Base-by-base conservation (phyloP, 768 basidiomycete genomes). In the Amanita thiersii region DNA sequence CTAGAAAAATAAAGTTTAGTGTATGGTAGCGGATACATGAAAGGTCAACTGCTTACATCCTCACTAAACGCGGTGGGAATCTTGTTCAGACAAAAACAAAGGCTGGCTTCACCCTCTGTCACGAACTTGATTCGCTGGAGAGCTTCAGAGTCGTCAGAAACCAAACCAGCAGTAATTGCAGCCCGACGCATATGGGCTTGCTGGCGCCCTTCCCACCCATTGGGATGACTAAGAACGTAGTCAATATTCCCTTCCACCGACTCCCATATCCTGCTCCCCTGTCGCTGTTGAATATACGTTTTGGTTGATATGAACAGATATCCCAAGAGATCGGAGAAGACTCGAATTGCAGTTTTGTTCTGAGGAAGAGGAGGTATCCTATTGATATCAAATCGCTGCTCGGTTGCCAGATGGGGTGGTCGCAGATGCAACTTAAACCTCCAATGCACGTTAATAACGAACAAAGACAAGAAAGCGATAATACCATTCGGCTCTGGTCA, bases 41-140 rank as follows among this genome's bases (percentile, higher is more conserved):
- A n/a, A n/a, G n/a, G n/a, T n/a, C n/a, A 38, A 64, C 52, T 0
- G 55, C 53, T 10, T 70, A 64, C 4, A 57, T 62, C 1, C 67
- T 62, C 9, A 74, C n/a, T n/a, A 46, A 0, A 72, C 66, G 40
- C 64, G 2, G 58, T 56, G 5, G 70, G 46, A 2, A 68, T 60
- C 19, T 63, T 70, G 21, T 64, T 57, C 14, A 79, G 62, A 40
- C 76, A 78, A 49, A 67, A 79, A 47, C 80, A 72, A 9, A 79
- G 52, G 48, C 73, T 75, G 0, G 79, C 79, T 48, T 81, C 79
- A 0, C 78, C 79, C 47, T 81, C 78, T 0, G 77, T 79, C n/a
- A 80, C 65, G 41, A 81, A 71, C 1, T 67, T 68, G 1, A 80
- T 50, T 0, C 75, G 68, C 2, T 60, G 52, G 21, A 64, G 68